Conservation (phyloP, 805 yeast genomes). For the Torulaspora delbrueckii region DNA sequence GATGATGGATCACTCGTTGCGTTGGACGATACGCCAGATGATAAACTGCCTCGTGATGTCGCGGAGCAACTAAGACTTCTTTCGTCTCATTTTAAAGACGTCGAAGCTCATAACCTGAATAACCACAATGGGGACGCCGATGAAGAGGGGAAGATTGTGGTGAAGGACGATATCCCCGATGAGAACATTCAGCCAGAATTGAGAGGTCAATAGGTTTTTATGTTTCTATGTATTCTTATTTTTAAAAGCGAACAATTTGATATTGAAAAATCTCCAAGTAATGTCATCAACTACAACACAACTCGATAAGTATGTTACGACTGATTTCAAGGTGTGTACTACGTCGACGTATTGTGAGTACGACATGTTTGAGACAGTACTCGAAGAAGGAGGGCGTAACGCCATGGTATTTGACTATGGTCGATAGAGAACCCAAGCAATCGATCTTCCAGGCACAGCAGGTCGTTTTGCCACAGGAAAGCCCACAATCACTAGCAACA, state of each 20-base stretch:
- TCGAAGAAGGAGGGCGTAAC: background rate
- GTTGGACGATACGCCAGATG: conserved; percentile 30
- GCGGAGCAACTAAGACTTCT: conserved; percentile 35
- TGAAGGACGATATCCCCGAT: conserved; percentile 27
- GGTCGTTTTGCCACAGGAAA: conserved; percentile 54
- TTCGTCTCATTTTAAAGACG: conserved; percentile 35
- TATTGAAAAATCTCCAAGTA: too few relatives aligned
- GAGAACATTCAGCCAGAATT: conserved; percentile 37
- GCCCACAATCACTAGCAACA: conserved; percentile 48
- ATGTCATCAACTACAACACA: background rate
- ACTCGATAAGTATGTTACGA: background rate
- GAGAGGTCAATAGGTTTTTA: conserved; percentile 27
- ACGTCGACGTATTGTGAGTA: background rate
- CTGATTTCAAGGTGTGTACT: background rate
- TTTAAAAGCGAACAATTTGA: background rate
- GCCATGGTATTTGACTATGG: conserved; percentile 60
- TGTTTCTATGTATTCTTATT: conserved; percentile 5
- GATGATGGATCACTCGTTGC: conserved; percentile 24
- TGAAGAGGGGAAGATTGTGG: conserved; percentile 14
- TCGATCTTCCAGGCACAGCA: conserved; percentile 36
- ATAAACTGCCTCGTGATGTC: conserved; percentile 34
- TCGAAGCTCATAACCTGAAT: conserved; percentile 20
- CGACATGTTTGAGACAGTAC: background rate
- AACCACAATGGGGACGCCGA: conserved; percentile 15
- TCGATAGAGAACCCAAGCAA: conserved; percentile 37